Evolutionary conservation across 176 grass and related monocot species (phyloP).

Genomic region (Urochloa ruziziensis): DNA sequence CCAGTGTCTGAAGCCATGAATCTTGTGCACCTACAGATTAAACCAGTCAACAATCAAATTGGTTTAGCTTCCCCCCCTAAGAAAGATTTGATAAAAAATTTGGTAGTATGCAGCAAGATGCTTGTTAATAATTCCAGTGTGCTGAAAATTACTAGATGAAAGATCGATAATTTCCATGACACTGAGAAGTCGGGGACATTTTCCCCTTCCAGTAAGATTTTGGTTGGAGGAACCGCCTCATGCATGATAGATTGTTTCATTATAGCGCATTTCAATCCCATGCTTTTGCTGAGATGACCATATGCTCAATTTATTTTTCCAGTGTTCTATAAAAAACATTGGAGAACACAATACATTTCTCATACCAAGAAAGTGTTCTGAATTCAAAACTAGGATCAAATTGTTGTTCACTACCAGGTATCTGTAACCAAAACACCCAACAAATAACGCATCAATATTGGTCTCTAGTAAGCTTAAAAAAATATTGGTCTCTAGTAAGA

Average conservation of each 20-base stretch:
- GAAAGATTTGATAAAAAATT: neutral
- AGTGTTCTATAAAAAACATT: neutral
- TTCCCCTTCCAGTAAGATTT: neutral
- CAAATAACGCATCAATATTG: neutral
- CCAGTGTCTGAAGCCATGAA: conserved; percentile 56
- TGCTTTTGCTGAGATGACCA: neutral
- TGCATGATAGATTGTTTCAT: neutral
- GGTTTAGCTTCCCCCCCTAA: neutral
- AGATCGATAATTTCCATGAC: neutral
- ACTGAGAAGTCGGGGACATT: neutral
- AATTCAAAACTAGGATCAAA: neutral
- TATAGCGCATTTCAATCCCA: neutral
- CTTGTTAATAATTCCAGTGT: neutral
- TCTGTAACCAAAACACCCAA: neutral
- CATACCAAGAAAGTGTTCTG: neutral
- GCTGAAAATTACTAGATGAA: neutral
- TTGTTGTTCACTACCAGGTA: neutral
- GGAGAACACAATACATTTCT: neutral
- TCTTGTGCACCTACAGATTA: conserved; percentile 39
- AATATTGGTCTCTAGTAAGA: neutral
- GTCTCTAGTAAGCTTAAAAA: neutral
- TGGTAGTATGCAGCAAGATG: neutral
- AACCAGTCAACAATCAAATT: neutral
- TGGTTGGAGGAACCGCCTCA: neutral
- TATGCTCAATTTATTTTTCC: neutral